Evolutionary conservation across 306 rosid species (phyloP), one percentile per base, ranked within the genome.

Genomic region (Rosa persica): DNA sequence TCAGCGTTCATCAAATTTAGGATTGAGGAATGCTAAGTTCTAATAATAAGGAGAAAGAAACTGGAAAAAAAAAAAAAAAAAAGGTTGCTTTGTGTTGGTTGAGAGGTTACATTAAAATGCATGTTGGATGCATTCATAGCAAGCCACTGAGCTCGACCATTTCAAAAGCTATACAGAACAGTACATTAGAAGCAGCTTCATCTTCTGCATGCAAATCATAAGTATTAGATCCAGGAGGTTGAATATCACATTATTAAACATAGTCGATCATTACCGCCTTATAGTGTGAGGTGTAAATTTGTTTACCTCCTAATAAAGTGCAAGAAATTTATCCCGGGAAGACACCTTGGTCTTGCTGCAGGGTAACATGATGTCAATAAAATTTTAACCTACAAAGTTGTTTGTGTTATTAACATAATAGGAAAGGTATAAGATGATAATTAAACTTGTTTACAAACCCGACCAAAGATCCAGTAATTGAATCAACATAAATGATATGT

Each of bases 91-190:
- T 64, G 42, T 15, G 42, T 13, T 34, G 5, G 68, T 64, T 34
- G 10, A 76, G 79, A 76, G 34, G 80, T 48, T 95, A 95, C 98
- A 55, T 95, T 95, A 48, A 95, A 95, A 62, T 95, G 82, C 99
- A 95, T 95, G 88, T 91, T 93, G 57, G 98, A 93, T 70, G 98
- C 99, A 60, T 81, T 87, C 99, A 89, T 90, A 19, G 99, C 96
- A 27, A 95, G 89, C 99, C 98, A 95, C 73, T 90, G 98, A 42
- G 97, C 98, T 95, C 98, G 93, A 93, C 86, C 98, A 95, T 86
- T 84, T 93, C 97, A 15, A 87, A 93, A 55, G 99, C 97, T 80
- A 95, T 83, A 72, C 96, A 95, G 76, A 85, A 95, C 44, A 95
- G 86, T 60, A 87, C 25, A 79, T 95, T 97, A 9, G 90, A 95